These are phyloP conservation scores for Entomortierella lignicola DNA, from an alignment of 192 early-diverging fungal genomes.

Conservation along the genomic window DNA sequence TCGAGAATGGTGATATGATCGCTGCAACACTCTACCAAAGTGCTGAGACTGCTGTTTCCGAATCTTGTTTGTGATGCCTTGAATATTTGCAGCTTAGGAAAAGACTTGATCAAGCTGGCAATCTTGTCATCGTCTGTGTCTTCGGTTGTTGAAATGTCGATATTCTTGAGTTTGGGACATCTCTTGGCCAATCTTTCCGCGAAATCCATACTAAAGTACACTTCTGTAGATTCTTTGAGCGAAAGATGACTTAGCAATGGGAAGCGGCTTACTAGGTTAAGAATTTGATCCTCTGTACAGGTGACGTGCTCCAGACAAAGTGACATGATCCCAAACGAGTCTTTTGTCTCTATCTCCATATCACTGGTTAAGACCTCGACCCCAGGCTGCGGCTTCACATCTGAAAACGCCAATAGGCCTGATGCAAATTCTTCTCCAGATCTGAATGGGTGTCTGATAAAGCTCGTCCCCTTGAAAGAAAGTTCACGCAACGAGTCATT, in stretches of 20 bases:
- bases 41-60: slow-evolving; percentile 10
- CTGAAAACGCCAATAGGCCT: slow-evolving; percentile 1
- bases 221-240: slow-evolving; percentile 5
- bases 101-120: slow-evolving; percentile 9
- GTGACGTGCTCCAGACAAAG: slow-evolving; percentile 25
- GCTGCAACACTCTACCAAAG: slow-evolving; percentile 10
- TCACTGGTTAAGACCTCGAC: neutral
- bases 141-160: slow-evolving; percentile 23
- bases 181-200: slow-evolving; percentile 11
- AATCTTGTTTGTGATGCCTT: slow-evolving; percentile 17
- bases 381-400: neutral
- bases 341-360: slow-evolving; percentile 1
- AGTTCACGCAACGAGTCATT: slow-evolving; percentile 32
- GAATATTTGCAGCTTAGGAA: slow-evolving; percentile 17
- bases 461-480: slow-evolving; percentile 8
- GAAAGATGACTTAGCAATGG: slow-evolving; percentile 18
- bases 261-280: slow-evolving; percentile 34
- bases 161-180: slow-evolving; percentile 26
- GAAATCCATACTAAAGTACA: slow-evolving; percentile 24
- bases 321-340: slow-evolving; percentile 17
- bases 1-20: slow-evolving; percentile 20
- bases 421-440: slow-evolving; percentile 35
- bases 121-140: slow-evolving; percentile 30
- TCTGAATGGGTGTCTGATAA: slow-evolving; percentile 25
- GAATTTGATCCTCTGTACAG: slow-evolving; percentile 20